These are phyloP conservation scores for Abortiporus biennis DNA, from an alignment of 1,284 basidiomycete species.

Conservation along the genomic window DNA sequence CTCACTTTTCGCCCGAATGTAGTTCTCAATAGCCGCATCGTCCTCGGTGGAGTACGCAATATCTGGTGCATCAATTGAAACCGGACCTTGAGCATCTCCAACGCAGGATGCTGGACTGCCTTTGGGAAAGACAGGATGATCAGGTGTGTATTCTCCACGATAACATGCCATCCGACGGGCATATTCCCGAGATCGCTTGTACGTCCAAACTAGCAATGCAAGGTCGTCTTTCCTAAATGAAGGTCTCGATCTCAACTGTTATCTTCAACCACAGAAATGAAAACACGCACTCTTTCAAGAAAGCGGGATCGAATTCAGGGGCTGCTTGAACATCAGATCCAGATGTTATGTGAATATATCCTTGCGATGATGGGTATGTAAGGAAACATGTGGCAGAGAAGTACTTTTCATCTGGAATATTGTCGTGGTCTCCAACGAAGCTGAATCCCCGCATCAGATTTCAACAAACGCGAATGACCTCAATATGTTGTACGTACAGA, in stretches of 20 bases:
- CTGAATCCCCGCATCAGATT: not conserved
- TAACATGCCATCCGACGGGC: slow-evolving; percentile 50
- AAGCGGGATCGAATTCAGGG: slow-evolving; percentile 29
- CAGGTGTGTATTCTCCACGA: slow-evolving; percentile 40
- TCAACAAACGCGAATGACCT: not conserved
- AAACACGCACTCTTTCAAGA: slow-evolving; percentile 22
- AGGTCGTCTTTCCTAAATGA: slow-evolving; percentile 44
- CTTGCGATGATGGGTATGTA: slow-evolving; percentile 34
- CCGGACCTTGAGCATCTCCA: slow-evolving; percentile 28
- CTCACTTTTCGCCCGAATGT: slow-evolving; percentile 26
- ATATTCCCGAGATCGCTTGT: slow-evolving; percentile 55
- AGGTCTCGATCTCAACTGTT: not conserved
- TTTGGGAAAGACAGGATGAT: slow-evolving; percentile 44
- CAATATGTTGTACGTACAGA: not conserved
- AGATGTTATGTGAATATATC: slow-evolving; percentile 38
- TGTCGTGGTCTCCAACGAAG: slow-evolving; percentile 1
- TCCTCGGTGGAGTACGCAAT: slow-evolving; percentile 52
- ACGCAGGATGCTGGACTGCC: slow-evolving; percentile 37
- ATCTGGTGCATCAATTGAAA: slow-evolving; percentile 35
- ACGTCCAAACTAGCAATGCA: slow-evolving; percentile 43
- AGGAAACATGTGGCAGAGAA: slow-evolving; percentile 3
- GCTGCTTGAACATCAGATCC: slow-evolving; percentile 28
- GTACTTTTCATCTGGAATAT: not conserved
- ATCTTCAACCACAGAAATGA: not conserved
- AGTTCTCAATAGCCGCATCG: slow-evolving; percentile 42